Evolutionary conservation across 495 filamentous ascomycete genomes (phyloP), one percentile per base, ranked within the genome.

Genomic region (Bacidia rubella): DNA sequence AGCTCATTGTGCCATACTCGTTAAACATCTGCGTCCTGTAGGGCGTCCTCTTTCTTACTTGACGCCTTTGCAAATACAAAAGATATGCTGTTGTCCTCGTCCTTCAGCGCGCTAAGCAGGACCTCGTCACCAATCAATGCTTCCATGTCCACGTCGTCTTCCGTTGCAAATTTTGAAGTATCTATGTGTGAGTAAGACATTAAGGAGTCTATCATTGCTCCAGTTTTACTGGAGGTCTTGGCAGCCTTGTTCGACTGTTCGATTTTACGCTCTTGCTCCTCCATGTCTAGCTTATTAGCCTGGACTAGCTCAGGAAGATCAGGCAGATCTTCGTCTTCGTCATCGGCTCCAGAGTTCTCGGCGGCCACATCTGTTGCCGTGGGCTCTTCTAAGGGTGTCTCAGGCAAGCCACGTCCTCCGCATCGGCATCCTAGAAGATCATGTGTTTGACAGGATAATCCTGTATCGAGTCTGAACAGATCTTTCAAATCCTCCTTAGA

Each of bases 111-210:
- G 15, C 72, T 68, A 4, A 79, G 66, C 20, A 89, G 65, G 0
- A 83, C 72, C 52, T 79, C 71, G 59, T 89, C 85, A 54, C 80
- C 75, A 26, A 83, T 62, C 49, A 70, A 61, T 32, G 63, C 55
- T 51, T 70, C 68, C 44, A 63, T 58, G 45, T 60, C 60, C 40
- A 76, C 62, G 40, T 66, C 66, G 35, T 54, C 60, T 0, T 53
- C 47, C 21, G 24, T 51, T 2, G 42, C 24, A 58, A 70, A 51
- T 1, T 53, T 56, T 1, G 70, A 62, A 7, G 80, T 74, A 54
- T 85, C 77, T 43, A 87, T 74, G 59, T 89, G 85, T 43, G 66
- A 55, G 63, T 87, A 88, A 45, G 76, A 70, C 66, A 86, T 81
- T 41, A 89, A 63, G 23, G 75, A 72, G 40, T 80, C 68, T 65